Conservation (phyloP, 495 filamentous ascomycete species). For the Xanthoparmelia taractica region DNA sequence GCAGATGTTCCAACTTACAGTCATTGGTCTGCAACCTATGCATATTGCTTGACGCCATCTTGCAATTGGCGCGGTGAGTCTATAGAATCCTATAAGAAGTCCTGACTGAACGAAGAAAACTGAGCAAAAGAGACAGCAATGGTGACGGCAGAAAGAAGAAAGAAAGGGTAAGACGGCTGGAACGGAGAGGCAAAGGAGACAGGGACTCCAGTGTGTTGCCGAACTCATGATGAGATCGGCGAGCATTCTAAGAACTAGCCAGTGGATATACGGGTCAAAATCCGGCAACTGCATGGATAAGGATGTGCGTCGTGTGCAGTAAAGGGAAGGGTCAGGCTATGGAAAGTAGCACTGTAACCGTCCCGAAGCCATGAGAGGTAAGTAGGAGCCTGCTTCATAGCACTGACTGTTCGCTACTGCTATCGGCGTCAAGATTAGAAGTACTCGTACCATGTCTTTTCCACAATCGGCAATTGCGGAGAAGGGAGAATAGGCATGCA, state of each 20-base stretch:
- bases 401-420: too few species aligned
- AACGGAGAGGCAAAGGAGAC: neutral
- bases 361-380: too few species aligned
- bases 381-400: too few species aligned
- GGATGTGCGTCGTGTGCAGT: too few species aligned
- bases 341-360: neutral
- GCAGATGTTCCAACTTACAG: constrained; percentile 10
- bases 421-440: too few species aligned
- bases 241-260: neutral
- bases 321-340: neutral
- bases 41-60: constrained; percentile 14
- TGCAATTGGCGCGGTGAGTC: neutral
- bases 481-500: neutral
- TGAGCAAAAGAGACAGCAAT: neutral
- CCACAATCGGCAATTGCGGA: neutral
- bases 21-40: constrained; percentile 19
- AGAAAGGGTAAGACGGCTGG: neutral
- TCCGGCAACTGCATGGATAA: neutral
- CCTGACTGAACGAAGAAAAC: neutral
- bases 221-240: neutral
- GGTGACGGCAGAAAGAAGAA: neutral
- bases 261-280: neutral
- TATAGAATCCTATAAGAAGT: neutral
- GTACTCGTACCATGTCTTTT: neutral
- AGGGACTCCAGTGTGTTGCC: neutral